Conservation (phyloP, 768 basidiomycete species). For the Boletus vermiculosoides region DNA sequence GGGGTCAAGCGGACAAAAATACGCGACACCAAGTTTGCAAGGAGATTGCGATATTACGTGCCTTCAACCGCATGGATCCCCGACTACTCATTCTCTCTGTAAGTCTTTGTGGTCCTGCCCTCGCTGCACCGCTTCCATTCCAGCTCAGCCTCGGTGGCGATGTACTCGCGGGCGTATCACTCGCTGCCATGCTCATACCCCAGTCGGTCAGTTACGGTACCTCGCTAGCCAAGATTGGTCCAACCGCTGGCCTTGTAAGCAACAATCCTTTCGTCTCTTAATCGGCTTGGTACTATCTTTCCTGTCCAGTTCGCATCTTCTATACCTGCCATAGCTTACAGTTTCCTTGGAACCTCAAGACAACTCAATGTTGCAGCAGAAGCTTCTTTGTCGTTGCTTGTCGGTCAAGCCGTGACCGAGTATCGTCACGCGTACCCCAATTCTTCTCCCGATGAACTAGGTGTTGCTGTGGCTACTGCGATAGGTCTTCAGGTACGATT, state of each 20-base stretch:
- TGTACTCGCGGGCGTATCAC: slow-evolving; percentile 80
- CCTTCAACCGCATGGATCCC: slow-evolving; percentile 82
- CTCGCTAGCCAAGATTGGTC: slow-evolving; percentile 80
- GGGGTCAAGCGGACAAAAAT: slow-evolving; percentile 16
- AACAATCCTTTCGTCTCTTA: not conserved
- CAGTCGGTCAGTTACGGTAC: slow-evolving; percentile 92
- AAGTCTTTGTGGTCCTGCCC: slow-evolving; percentile 27
- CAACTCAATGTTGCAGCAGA: slow-evolving; percentile 87
- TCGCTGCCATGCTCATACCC: slow-evolving; percentile 81
- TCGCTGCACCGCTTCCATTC: not conserved
- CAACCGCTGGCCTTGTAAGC: slow-evolving; percentile 80
- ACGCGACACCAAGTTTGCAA: slow-evolving; percentile 37
- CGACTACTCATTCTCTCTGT: slow-evolving; percentile 67
- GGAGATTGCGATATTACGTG: slow-evolving; percentile 68
- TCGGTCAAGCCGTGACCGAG: slow-evolving; percentile 83
- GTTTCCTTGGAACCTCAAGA: slow-evolving; percentile 81
- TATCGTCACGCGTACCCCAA: slow-evolving; percentile 51
- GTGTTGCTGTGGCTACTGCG: slow-evolving; percentile 70
- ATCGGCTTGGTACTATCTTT: not conserved
- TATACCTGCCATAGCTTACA: slow-evolving; percentile 86
- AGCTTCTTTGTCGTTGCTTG: slow-evolving; percentile 80
- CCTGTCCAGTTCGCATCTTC: slow-evolving; percentile 72
- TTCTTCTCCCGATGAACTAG: slow-evolving; percentile 45
- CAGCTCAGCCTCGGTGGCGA: slow-evolving; percentile 58
- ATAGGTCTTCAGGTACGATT: slow-evolving; percentile 75